A percentile compares a stretch with the other conserved stretches of the same genome.
These are phyloP conservation scores for Dentipellis fragilis DNA, from an alignment of 768 basidiomycete species.

Conservation along the genomic window DNA sequence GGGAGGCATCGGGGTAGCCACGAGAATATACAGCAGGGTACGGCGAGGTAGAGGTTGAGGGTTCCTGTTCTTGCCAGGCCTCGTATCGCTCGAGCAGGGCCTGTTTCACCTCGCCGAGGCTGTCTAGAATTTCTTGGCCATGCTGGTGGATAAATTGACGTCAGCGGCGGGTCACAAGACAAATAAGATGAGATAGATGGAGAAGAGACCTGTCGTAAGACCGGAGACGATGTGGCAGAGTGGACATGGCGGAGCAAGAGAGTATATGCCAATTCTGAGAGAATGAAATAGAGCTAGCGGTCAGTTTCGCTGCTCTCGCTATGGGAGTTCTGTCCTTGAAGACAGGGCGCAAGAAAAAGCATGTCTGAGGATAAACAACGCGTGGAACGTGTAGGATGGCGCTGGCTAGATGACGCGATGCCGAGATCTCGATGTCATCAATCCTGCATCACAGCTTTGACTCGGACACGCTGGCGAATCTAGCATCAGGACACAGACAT, in stretches of 20 bases:
- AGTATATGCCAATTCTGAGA: too few relatives aligned
- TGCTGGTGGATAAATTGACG: constrained; percentile 32
- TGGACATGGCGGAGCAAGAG: neutral
- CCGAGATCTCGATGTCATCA: too few relatives aligned
- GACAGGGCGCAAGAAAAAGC: too few relatives aligned
- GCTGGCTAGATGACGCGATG: too few relatives aligned
- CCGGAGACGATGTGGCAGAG: neutral
- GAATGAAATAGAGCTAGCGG: too few relatives aligned
- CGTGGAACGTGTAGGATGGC: too few relatives aligned
- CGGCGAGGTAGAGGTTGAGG: constrained; percentile 8
- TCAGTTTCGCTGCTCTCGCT: too few relatives aligned
- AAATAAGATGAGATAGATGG: neutral
- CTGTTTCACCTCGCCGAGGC: constrained; percentile 56
- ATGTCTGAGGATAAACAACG: too few relatives aligned
- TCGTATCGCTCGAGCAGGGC: constrained; percentile 55
- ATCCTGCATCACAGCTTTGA: neutral
- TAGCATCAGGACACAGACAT: too few relatives aligned
- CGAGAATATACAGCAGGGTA: neutral
- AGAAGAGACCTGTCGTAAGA: neutral
- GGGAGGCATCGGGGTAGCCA: neutral
- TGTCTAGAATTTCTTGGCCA: constrained; percentile 63
- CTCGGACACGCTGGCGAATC: neutral
- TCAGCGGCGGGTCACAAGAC: too few relatives aligned
- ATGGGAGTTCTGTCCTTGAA: too few relatives aligned
- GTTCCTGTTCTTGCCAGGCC: constrained; percentile 33